Evolutionary conservation across 768 basidiomycete species (phyloP), one percentile per base, ranked within the genome.

Genomic region (Termitomyces sp.): DNA sequence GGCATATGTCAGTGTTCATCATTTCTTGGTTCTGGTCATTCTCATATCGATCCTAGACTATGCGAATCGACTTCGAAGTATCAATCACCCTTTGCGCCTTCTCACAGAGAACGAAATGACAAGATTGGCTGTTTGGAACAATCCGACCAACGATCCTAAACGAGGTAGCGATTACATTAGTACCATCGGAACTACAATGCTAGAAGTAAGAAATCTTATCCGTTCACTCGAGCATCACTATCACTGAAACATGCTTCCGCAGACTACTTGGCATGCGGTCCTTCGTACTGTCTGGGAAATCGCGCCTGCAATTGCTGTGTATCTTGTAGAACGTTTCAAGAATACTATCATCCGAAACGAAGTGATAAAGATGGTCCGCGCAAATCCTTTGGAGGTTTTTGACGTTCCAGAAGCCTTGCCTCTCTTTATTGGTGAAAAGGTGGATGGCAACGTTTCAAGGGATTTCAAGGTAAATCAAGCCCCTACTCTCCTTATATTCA

Each of bases 51-150:
- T 60, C 12, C 17, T 64, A 82, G 87, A 86, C 42, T 90, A 85
- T 63, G 67, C 70, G 12, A 71, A 75, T 5, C 78, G 79, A 42
- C 81, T 96, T 40, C 83, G 83, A 54, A 84, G 77, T 44, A 73
- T 89, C 5, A 88, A 88, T 56, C 78, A 81, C 19, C 86, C 96
- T 0, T 74, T 98, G n/a, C 79, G 86, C 21, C 71, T 96, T 8
- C 78, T 98, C 12, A 85, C 94, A 7, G 93, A 96, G 69, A 94
- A 92, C 66, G 97, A 99, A 68, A 85, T 98, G 43, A 84, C 79
- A 63, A 81, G 94, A 15, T 72, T 98, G 43, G 80, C 75, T 4
- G 94, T 98, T 8, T 98, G 97, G 97, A 77, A 77, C 44, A 98
- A 98, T 69, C 91, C 93, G 0, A 78, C 80, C 31, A 89, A 87